phyloP scores from a whole-genome alignment of 352 stramenopile species.

The Phytophthora ohioensis region DNA sequence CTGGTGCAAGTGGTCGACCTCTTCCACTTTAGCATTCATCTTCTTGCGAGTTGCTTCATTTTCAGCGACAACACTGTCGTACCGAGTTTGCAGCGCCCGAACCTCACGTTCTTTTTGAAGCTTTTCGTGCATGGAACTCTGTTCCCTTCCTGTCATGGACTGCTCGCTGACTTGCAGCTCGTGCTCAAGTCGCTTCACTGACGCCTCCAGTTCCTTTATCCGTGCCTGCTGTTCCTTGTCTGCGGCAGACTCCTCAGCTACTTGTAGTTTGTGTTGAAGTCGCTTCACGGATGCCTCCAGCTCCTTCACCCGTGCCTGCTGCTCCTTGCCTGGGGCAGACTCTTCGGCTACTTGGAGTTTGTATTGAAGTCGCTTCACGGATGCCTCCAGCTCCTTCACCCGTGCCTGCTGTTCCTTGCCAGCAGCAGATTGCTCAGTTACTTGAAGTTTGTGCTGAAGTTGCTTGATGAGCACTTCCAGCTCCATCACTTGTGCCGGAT shows the following conservation, averaged over 20 bases:
- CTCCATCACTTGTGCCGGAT: conserved; percentile 20
- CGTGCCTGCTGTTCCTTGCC: conserved; percentile 27
- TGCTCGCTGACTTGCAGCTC: conserved; percentile 52
- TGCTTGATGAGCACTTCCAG: conserved; percentile 44
- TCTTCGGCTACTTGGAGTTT: conserved; percentile 46
- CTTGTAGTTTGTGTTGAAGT: conserved; percentile 46
- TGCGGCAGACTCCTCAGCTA: conserved; percentile 29
- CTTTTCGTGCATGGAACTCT: conserved; percentile 59
- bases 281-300: conserved; percentile 44
- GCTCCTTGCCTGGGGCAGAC: conserved; percentile 15
- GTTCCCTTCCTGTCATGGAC: conserved; percentile 48
- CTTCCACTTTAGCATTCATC: conserved; percentile 36
- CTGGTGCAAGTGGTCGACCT: conserved; percentile 30
- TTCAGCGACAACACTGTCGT: conserved; percentile 41
- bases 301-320: conserved; percentile 31
- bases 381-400: conserved; percentile 41
- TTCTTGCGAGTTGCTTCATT: conserved; percentile 27
- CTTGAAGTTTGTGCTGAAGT: conserved; percentile 45
- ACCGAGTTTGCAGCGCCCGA: conserved; percentile 45
- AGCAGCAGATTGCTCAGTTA: conserved; percentile 31
- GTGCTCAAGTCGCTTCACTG: conserved; percentile 45
- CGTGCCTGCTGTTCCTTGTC: conserved; percentile 28
- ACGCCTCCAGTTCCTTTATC: conserved; percentile 42
- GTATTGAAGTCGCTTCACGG: conserved; percentile 42
- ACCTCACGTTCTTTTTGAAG: conserved; percentile 60